Percentiles rank a stretch among this genome's conserved stretches.
These are phyloP conservation scores for Podospora bellae-mahoneyi DNA, from an alignment of 495 filamentous ascomycete genomes.

Conservation along the genomic window DNA sequence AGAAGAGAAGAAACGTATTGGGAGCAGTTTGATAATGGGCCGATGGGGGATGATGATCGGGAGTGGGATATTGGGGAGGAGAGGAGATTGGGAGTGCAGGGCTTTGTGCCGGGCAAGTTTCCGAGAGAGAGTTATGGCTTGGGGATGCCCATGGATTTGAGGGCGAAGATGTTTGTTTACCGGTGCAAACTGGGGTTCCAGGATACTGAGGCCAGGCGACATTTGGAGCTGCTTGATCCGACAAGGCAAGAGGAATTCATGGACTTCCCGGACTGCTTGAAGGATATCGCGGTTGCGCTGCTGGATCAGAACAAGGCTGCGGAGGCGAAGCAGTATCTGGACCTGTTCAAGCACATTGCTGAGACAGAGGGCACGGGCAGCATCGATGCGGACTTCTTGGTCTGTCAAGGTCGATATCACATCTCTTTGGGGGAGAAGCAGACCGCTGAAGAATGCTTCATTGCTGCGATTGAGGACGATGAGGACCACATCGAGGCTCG, in stretches of 20 bases:
- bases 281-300: conserved; percentile 67
- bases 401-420: conserved; percentile 73
- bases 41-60: conserved; percentile 76
- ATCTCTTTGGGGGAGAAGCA: conserved; percentile 56
- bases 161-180: conserved; percentile 82
- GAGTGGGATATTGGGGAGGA: conserved; percentile 82
- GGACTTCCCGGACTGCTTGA: conserved; percentile 71
- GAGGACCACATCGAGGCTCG: conserved; percentile 62
- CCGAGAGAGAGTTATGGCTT: conserved; percentile 62
- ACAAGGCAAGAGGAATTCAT: conserved; percentile 50
- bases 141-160: conserved; percentile 75
- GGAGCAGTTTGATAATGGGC: conserved; percentile 72
- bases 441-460: conserved; percentile 72
- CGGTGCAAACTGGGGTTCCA: conserved; percentile 63
- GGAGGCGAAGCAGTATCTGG: conserved; percentile 72
- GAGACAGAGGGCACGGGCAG: conserved; percentile 53
- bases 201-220: conserved; percentile 65
- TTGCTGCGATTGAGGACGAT: conserved; percentile 66
- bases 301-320: conserved; percentile 52
- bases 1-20: conserved; percentile 72
- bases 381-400: conserved; percentile 58
- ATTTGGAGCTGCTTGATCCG: conserved; percentile 57
- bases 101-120: conserved; percentile 53
- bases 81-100: conserved; percentile 58
- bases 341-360: conserved; percentile 57